Conservation (phyloP, 1,284 basidiomycete species). For the Boletus mariae region DNA sequence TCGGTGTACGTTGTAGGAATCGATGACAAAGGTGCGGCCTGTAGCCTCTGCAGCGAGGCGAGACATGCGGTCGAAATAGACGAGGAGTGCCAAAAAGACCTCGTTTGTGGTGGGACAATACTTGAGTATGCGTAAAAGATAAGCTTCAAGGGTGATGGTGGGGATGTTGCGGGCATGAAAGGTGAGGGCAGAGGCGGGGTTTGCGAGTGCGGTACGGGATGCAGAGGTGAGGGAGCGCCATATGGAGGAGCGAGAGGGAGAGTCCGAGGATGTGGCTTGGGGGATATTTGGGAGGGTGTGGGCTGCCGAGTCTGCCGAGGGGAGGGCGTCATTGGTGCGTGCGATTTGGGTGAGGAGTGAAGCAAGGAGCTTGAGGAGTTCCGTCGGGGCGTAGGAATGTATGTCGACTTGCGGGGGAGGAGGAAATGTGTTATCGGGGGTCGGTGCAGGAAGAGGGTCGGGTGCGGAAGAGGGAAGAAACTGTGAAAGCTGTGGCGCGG, state of each 20-base stretch:
- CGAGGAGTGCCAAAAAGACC: slow-evolving; percentile 90
- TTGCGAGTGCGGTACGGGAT: slow-evolving; percentile 71
- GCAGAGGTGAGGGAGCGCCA: slow-evolving; percentile 75
- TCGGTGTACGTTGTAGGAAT: slow-evolving; percentile 95
- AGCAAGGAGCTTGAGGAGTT: slow-evolving; percentile 87
- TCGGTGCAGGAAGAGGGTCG: slow-evolving; percentile 3
- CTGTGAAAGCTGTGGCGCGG: slow-evolving; percentile 13
- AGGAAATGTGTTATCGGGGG: slow-evolving; percentile 15
- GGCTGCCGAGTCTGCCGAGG: slow-evolving; percentile 23
- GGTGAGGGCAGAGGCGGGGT: slow-evolving; percentile 80
- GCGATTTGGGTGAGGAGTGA: slow-evolving; percentile 90
- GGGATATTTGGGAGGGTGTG: slow-evolving; percentile 30
- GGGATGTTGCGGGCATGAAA: slow-evolving; percentile 97
- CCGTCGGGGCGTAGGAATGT: slow-evolving; percentile 59
- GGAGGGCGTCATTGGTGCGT: slow-evolving; percentile 72
- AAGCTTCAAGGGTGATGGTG: slow-evolving; percentile 91
- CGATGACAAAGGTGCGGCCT: slow-evolving; percentile 84
- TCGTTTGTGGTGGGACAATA: slow-evolving; percentile 99
- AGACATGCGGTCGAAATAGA: slow-evolving; percentile 95
- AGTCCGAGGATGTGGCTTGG: slow-evolving; percentile 28
- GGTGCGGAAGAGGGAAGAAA: slow-evolving; percentile 1
- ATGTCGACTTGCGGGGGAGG: slow-evolving; percentile 47
- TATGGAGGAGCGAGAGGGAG: slow-evolving; percentile 37
- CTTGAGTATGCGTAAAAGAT: slow-evolving; percentile 92
- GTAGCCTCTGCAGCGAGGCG: slow-evolving; percentile 65